These are phyloP conservation scores for Verticillium longisporum DNA, from an alignment of 2,329 filamentous ascomycete genomes.

Conservation along the genomic window DNA sequence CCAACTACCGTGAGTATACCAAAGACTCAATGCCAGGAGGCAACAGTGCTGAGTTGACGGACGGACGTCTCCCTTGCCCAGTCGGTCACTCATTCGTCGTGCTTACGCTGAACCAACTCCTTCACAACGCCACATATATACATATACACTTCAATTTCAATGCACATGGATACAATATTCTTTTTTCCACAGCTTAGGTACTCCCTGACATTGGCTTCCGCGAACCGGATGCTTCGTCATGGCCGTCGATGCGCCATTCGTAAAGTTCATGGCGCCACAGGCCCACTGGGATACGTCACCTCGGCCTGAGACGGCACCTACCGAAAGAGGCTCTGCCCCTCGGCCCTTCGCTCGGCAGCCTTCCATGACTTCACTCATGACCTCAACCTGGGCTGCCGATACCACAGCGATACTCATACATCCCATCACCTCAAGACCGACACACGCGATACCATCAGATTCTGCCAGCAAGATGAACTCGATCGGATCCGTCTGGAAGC, in stretches of 20 bases:
- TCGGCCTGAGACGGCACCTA: neutral
- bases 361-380: neutral
- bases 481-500: slow-evolving; percentile 27
- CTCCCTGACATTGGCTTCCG: too few species aligned
- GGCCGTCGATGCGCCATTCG: neutral
- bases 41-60: too few species aligned
- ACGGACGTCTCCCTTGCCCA: too few species aligned
- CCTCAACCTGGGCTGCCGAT: neutral
- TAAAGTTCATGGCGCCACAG: neutral
- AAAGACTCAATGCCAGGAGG: too few species aligned
- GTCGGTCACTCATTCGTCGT: too few species aligned
- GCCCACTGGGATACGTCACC: neutral
- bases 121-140: too few species aligned
- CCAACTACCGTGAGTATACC: too few species aligned
- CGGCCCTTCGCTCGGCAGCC: neutral
- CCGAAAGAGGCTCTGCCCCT: neutral
- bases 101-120: too few species aligned
- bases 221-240: neutral
- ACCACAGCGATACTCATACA: neutral
- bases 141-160: too few species aligned
- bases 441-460: neutral
- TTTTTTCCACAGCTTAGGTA: too few species aligned
- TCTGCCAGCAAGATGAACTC: slow-evolving; percentile 31
- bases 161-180: too few species aligned
- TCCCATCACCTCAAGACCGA: neutral